phyloP scores from a whole-genome alignment of 2,329 filamentous ascomycete species.

The Trichophyton benhamiae region DNA sequence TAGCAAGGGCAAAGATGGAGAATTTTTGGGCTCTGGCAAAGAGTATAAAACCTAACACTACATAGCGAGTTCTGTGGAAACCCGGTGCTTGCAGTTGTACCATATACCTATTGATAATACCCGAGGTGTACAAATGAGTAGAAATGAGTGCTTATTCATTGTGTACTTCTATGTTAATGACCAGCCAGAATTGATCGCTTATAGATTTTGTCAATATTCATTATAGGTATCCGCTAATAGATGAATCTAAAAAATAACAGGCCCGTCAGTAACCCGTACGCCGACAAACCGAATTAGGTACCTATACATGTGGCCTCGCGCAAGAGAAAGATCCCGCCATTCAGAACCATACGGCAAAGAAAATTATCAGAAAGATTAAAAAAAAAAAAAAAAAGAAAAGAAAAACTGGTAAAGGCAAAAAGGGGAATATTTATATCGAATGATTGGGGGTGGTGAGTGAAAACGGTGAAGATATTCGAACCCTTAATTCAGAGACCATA shows the following conservation, averaged over 20 bases:
- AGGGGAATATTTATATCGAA: not conserved
- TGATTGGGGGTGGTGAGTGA: not conserved
- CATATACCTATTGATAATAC: not conserved
- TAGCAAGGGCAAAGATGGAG: conserved; percentile 77
- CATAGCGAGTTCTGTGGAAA: not conserved
- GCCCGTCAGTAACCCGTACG: not conserved
- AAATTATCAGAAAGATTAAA: not conserved
- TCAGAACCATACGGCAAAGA: not conserved
- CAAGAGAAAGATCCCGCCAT: not conserved
- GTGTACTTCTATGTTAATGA: too few species aligned
- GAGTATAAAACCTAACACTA: conserved; percentile 36
- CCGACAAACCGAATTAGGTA: not conserved
- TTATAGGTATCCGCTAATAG: not conserved
- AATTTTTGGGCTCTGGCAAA: conserved; percentile 91
- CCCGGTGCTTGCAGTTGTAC: too few species aligned
- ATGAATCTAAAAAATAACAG: not conserved
- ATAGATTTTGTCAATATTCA: not conserved
- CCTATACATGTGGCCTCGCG: not conserved
- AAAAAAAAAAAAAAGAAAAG: not conserved
- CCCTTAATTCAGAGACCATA: not conserved
- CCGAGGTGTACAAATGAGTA: not conserved
- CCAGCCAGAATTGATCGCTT: not conserved
- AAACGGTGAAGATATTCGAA: not conserved
- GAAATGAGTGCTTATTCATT: too few species aligned
- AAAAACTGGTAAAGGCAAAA: not conserved